Conservation (phyloP, 768 basidiomycete genomes). For the Cystofilobasidium bisporidii region DNA sequence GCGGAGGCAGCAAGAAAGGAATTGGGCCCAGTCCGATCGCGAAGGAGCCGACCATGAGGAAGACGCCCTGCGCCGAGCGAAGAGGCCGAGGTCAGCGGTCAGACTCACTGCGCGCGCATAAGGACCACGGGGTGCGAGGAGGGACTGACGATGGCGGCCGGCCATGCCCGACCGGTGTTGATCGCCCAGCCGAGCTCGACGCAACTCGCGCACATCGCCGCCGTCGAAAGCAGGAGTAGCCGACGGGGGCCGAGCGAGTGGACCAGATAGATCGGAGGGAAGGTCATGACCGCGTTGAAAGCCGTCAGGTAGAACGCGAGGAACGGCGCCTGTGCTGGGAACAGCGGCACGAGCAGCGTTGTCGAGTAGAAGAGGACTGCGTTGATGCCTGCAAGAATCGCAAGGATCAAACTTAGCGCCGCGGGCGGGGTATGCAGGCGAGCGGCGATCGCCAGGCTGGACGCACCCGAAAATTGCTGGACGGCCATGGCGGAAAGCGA, state of each 20-base stretch:
- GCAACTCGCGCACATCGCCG: constrained; percentile 59
- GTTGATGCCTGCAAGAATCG: neutral
- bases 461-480: neutral
- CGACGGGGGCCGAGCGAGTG: constrained; percentile 67
- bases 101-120: too few relatives aligned
- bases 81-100: too few relatives aligned
- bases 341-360: constrained; percentile 47
- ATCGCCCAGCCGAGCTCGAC: constrained; percentile 61
- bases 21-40: constrained; percentile 83
- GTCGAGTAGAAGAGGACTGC: constrained; percentile 41
- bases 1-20: constrained; percentile 49
- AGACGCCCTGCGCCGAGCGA: constrained; percentile 2
- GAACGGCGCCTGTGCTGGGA: constrained; percentile 70
- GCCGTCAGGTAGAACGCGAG: constrained; percentile 75
- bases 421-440: too few relatives aligned
- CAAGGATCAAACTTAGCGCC: too few relatives aligned
- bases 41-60: constrained; percentile 56
- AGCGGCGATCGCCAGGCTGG: too few relatives aligned
- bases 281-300: constrained; percentile 63
- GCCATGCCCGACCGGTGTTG: constrained; percentile 53
- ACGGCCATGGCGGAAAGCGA: neutral
- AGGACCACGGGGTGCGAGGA: neutral
- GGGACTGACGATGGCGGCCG: neutral
- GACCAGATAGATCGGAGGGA: constrained; percentile 76
- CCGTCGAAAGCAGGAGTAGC: constrained; percentile 57